phyloP scores from a whole-genome alignment of 2,329 filamentous ascomycete genomes.

The Lasiodiplodia sp. region DNA sequence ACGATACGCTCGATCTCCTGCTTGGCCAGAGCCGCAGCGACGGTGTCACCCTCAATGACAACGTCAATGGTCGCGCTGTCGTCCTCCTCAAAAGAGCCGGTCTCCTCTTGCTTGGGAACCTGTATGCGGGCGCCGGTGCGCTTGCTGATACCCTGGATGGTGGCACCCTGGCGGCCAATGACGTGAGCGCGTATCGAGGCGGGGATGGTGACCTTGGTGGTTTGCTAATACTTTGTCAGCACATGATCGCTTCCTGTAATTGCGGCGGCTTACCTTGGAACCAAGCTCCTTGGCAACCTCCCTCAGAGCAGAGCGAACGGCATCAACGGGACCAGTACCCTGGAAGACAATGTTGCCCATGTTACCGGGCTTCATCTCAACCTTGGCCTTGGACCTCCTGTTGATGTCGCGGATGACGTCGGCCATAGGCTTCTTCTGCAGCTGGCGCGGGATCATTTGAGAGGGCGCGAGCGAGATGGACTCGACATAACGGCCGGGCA shows the following conservation, averaged over 20 bases:
- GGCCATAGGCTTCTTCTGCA: conserved; percentile 83
- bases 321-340: conserved; percentile 81
- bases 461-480: conserved; percentile 75
- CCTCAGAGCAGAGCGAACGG: conserved; percentile 86
- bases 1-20: conserved; percentile 88
- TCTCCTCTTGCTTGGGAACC: conserved; percentile 80
- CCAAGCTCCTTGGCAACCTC: conserved; percentile 89
- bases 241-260: no score
- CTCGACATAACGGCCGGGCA: conserved; percentile 85
- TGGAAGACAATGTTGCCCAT: conserved; percentile 81
- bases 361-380: conserved; percentile 77
- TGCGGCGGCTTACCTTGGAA: conserved; percentile 71
- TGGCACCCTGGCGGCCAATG: conserved; percentile 89
- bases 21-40: conserved; percentile 83
- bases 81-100: conserved; percentile 73
- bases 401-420: conserved; percentile 93
- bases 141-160: conserved; percentile 88
- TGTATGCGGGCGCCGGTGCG: conserved; percentile 90
- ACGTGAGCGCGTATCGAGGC: conserved; percentile 85
- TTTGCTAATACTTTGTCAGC: conserved; percentile 57
- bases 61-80: conserved; percentile 83
- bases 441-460: conserved; percentile 76
- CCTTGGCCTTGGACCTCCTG: conserved; percentile 84
- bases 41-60: conserved; percentile 86
- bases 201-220: conserved; percentile 79